These are phyloP conservation scores for Punctularia strigosozonata DNA, from an alignment of 768 basidiomycete species.

Conservation along the genomic window DNA sequence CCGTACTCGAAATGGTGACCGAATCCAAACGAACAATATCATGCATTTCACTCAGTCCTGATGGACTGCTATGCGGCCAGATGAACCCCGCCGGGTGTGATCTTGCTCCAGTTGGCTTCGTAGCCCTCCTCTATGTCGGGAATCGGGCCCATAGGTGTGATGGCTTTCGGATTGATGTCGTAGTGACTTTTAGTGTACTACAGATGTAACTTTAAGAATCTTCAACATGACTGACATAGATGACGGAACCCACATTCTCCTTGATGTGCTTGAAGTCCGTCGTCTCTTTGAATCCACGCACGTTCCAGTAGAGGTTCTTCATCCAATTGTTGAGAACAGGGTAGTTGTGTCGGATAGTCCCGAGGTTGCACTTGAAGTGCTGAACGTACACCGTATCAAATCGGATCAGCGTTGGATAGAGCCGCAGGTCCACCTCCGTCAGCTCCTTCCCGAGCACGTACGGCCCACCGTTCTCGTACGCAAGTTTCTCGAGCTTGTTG, in stretches of 20 bases:
- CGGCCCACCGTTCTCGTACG: background rate
- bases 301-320: background rate
- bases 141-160: background rate
- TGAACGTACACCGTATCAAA: background rate
- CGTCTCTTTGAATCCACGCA: background rate
- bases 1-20: conserved; percentile 65
- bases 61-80: too few relatives aligned
- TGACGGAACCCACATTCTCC: background rate
- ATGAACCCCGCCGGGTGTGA: background rate
- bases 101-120: background rate
- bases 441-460: background rate
- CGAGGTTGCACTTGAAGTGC: background rate
- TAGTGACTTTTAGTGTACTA: background rate
- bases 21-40: too few relatives aligned
- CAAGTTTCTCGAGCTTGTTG: background rate
- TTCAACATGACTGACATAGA: background rate
- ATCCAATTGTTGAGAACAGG: background rate
- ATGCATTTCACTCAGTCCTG: too few relatives aligned
- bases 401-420: background rate
- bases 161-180: background rate
- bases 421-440: background rate
- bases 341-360: background rate
- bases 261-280: background rate
- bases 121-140: background rate
- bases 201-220: background rate